phyloP scores from a whole-genome alignment of 192 early-diverging fungal genomes.

The Coemansia sp. region DNA sequence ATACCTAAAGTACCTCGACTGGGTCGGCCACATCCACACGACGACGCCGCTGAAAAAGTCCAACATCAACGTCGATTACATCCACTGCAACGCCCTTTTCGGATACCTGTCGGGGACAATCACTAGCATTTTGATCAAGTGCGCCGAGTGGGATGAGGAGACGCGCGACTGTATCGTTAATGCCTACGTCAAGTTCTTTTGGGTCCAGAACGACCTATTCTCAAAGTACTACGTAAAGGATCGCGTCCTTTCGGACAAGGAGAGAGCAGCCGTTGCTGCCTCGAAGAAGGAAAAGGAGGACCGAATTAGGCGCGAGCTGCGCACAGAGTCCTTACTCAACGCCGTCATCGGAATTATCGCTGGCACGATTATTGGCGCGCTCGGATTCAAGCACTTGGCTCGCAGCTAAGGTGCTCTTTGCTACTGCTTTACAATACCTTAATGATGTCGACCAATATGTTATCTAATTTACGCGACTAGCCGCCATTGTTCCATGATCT shows the following conservation, averaged over 20 bases:
- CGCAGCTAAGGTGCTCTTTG: neutral
- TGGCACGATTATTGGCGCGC: slow-evolving; percentile 21
- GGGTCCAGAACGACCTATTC: slow-evolving; percentile 87
- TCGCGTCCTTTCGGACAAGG: slow-evolving; percentile 43
- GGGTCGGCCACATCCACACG: slow-evolving; percentile 80
- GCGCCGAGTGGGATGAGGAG: slow-evolving; percentile 60
- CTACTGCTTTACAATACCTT: too few species aligned
- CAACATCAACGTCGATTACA: slow-evolving; percentile 82
- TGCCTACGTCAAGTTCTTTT: slow-evolving; percentile 82
- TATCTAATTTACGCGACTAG: too few species aligned
- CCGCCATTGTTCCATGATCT: too few species aligned
- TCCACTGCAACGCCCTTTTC: slow-evolving; percentile 79
- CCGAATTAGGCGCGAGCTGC: slow-evolving; percentile 27
- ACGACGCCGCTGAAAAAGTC: slow-evolving; percentile 73
- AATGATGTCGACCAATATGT: too few species aligned
- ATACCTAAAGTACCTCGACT: slow-evolving; percentile 76
- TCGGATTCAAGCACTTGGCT: slow-evolving; percentile 25
- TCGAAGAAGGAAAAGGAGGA: slow-evolving; percentile 25
- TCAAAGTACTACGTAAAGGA: slow-evolving; percentile 74
- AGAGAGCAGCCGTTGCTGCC: slow-evolving; percentile 26
- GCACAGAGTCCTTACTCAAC: slow-evolving; percentile 42
- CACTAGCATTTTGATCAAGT: slow-evolving; percentile 58
- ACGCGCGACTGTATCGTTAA: slow-evolving; percentile 60
- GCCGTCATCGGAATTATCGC: slow-evolving; percentile 25
- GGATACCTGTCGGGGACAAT: slow-evolving; percentile 66